A percentile compares a stretch with the other conserved stretches of the same genome.
Evolutionary conservation across 495 filamentous ascomycete species (phyloP).

Genomic region (Cladorrhinum samala): DNA sequence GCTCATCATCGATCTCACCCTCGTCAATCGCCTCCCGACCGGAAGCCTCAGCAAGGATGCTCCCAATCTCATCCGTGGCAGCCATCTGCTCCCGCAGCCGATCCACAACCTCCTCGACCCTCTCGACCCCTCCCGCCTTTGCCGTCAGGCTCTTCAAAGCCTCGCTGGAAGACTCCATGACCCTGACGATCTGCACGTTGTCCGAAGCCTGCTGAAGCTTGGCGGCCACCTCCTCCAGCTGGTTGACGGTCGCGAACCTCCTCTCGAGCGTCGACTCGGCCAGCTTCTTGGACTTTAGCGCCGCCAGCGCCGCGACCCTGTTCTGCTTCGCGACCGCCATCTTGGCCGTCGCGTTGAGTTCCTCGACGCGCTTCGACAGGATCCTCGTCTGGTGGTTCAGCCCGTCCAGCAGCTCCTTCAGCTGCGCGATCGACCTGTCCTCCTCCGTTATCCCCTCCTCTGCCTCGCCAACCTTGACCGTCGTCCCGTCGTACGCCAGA

Average conservation of each 20-base stretch:
- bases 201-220: constrained; percentile 81
- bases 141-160: constrained; percentile 68
- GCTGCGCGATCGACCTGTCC: constrained; percentile 73
- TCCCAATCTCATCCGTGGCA: constrained; percentile 74
- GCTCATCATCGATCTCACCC: constrained; percentile 79
- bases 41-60: constrained; percentile 58
- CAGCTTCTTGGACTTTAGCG: constrained; percentile 76
- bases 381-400: constrained; percentile 52
- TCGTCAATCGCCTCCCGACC: constrained; percentile 60
- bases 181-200: constrained; percentile 70
- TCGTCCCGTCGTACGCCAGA: constrained; percentile 61
- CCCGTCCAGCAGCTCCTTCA: constrained; percentile 60
- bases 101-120: constrained; percentile 69
- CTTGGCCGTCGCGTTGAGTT: constrained; percentile 57
- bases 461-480: constrained; percentile 62
- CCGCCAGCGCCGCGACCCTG: constrained; percentile 62
- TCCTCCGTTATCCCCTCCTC: constrained; percentile 53
- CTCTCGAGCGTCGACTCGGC: constrained; percentile 63
- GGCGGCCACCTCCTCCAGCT: constrained; percentile 72
- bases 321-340: constrained; percentile 65
- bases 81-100: constrained; percentile 71
- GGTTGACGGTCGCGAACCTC: constrained; percentile 62
- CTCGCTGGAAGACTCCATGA: constrained; percentile 70
- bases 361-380: constrained; percentile 48
- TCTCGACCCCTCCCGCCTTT: constrained; percentile 68